A percentile compares a stretch with the other conserved stretches of the same genome.
Evolutionary conservation across 2,329 filamentous ascomycete genomes (phyloP).

Genomic region (Parascedosporium putredinis): DNA sequence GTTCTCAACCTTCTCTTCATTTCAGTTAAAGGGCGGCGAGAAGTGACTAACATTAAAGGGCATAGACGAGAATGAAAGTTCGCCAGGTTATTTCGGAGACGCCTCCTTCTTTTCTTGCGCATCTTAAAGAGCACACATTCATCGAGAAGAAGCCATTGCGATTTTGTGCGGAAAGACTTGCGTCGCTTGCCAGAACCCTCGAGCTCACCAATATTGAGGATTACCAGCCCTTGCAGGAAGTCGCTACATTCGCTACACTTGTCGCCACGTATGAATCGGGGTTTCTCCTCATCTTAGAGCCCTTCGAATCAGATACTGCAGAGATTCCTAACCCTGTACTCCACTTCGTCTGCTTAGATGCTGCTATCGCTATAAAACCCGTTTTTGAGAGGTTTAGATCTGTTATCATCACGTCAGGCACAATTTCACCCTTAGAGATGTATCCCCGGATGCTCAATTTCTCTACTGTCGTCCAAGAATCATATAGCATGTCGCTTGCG

Average conservation of each 20-base stretch:
- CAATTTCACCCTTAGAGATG: constrained; percentile 94
- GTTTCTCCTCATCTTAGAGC: constrained; percentile 92
- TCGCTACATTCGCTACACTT: constrained; percentile 92
- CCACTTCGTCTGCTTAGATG: constrained; percentile 93
- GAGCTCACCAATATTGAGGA: constrained; percentile 98
- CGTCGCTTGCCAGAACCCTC: constrained; percentile 85
- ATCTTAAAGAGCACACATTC: constrained; percentile 91
- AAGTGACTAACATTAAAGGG: not conserved
- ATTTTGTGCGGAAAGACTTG: constrained; percentile 90
- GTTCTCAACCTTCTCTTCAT: constrained; percentile 1
- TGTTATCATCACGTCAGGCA: constrained; percentile 96
- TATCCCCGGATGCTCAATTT: constrained; percentile 99
- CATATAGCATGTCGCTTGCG: constrained; percentile 92
- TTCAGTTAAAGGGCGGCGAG: too few relatives aligned
- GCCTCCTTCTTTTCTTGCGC: constrained; percentile 81
- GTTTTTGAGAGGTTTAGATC: constrained; percentile 97
- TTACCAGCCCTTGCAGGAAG: constrained; percentile 91
- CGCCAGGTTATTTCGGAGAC: constrained; percentile 96
- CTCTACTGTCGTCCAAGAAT: constrained; percentile 85
- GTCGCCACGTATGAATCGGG: constrained; percentile 96
- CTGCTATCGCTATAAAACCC: constrained; percentile 93
- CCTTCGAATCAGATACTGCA: constrained; percentile 89
- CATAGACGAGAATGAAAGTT: constrained; percentile 92
- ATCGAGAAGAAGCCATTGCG: constrained; percentile 92
- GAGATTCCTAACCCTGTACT: constrained; percentile 95